A percentile compares a stretch with the other conserved stretches of the same genome.
phyloP scores from a whole-genome alignment of 371 early-diverging fungal genomes.

The Mucor plumbeus region DNA sequence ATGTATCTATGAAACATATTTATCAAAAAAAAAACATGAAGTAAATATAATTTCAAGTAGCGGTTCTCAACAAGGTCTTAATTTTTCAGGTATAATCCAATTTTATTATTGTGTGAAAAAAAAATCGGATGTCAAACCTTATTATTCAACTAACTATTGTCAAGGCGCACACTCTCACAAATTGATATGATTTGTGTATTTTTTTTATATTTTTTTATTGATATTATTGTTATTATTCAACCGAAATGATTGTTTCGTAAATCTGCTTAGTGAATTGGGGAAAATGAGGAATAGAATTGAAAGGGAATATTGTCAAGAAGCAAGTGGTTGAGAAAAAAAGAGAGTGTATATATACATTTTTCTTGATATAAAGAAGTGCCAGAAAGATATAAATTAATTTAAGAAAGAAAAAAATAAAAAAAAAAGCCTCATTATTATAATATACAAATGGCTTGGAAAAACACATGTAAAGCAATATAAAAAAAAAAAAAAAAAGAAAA shows the following conservation, averaged over 20 bases:
- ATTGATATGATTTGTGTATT: not conserved
- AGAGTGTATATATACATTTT: not conserved
- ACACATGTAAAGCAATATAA: constrained; percentile 3
- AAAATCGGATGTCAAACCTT: too few relatives aligned
- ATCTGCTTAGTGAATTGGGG: not conserved
- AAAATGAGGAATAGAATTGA: not conserved
- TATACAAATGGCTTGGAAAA: not conserved
- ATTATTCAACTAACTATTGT: too few relatives aligned
- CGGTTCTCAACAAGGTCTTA: too few relatives aligned
- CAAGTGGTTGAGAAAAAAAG: not conserved
- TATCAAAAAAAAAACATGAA: too few relatives aligned
- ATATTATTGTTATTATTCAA: too few relatives aligned
- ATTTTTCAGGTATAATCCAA: too few relatives aligned
- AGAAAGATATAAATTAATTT: not conserved
- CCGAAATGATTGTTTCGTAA: too few relatives aligned
- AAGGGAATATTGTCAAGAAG: not conserved
- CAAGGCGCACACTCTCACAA: not conserved
- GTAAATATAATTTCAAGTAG: too few relatives aligned
- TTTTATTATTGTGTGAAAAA: too few relatives aligned
- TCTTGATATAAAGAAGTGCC: not conserved
- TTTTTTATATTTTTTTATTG: not conserved
- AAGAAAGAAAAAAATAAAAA: not conserved
- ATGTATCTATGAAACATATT: too few relatives aligned
- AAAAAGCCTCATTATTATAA: not conserved
- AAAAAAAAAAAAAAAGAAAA: not conserved